Evolutionary conservation across 2,329 filamentous ascomycete genomes (phyloP).

Genomic region (Nemania serpens): DNA sequence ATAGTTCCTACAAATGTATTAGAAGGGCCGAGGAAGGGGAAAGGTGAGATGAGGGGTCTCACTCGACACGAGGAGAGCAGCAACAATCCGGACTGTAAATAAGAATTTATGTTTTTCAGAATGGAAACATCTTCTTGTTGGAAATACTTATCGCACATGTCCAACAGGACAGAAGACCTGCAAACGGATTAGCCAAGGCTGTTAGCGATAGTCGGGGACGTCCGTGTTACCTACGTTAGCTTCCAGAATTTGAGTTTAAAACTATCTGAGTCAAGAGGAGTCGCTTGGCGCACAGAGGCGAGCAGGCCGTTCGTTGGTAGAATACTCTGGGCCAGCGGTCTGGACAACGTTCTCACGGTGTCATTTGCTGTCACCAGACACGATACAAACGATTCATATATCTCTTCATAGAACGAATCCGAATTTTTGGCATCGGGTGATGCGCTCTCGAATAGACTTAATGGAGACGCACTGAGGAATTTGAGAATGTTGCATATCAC

Average conservation of each 20-base stretch:
- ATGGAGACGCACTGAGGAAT: slow-evolving; percentile 61
- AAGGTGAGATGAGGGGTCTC: slow-evolving; percentile 11
- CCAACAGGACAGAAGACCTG: slow-evolving; percentile 52
- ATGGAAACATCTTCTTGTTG: slow-evolving; percentile 49
- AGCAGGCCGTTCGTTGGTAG: slow-evolving; percentile 48
- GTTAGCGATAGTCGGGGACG: slow-evolving; percentile 22
- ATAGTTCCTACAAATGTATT: slow-evolving; percentile 53
- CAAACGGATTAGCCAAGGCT: slow-evolving; percentile 24
- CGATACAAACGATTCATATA: slow-evolving; percentile 58
- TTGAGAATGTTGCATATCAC: slow-evolving; percentile 59
- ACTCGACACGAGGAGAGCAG: slow-evolving; percentile 58
- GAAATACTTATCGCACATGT: slow-evolving; percentile 55
- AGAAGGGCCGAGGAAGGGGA: slow-evolving; percentile 7
- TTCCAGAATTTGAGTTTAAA: slow-evolving; percentile 57
- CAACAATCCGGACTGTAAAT: slow-evolving; percentile 59
- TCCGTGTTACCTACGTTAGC: slow-evolving; percentile 50
- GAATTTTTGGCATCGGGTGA: slow-evolving; percentile 44
- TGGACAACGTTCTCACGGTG: slow-evolving; percentile 53
- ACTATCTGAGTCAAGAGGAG: slow-evolving; percentile 43
- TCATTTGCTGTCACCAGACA: slow-evolving; percentile 59
- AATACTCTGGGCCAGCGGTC: slow-evolving; percentile 53
- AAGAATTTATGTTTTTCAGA: slow-evolving; percentile 57
- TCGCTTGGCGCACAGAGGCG: slow-evolving; percentile 43
- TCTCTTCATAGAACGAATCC: slow-evolving; percentile 49
- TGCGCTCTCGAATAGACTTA: slow-evolving; percentile 51